Base-by-base conservation (phyloP, 2,329 filamentous ascomycete species). In the Salinomyces thailandicus region DNA sequence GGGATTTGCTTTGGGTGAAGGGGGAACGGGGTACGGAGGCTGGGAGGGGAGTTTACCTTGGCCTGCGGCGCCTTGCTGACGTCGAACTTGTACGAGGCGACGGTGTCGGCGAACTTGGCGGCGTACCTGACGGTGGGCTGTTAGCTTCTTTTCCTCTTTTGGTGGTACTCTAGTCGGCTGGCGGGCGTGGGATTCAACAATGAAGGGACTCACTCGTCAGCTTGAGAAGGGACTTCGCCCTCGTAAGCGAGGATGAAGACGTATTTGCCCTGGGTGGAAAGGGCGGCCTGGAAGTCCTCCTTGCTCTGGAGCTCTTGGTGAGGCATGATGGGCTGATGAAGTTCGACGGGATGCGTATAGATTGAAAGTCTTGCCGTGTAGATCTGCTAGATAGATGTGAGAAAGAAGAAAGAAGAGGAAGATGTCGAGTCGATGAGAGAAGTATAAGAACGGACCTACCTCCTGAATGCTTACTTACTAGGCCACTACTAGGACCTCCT, bases 161-260 rank as follows among this genome's bases (percentile, higher is more conserved):
- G 32, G 31, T 11, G 22, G 27, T 18, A 29, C 19, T 18, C 17
- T 26, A 34, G 18, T 16, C 16, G 9, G n/a, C n/a, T n/a, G n/a
- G n/a, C n/a, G 18, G 13, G n/a, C n/a, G n/a, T n/a, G n/a, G n/a
- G n/a, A n/a, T n/a, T n/a, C n/a, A n/a, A n/a, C n/a, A n/a, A n/a
- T n/a, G n/a, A n/a, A n/a, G n/a, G n/a, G n/a, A n/a, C 50, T 38
- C 46, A 58, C 54, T 53, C 49, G 20, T 52, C 48, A n/a, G 54
- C 54, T 12, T 45, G 39, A 5, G 43, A 26, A 3, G 44, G 44
- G 19, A 51, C 35, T 3, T 42, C 37, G 34, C 46, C 47, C 34
- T 52, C 47, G 48, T 58, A 50, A 28, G 44, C 48, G 45, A 53
- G 50, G 44, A 58, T 50, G 41, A 58, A 46, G 38, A 57, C 54